phyloP scores from a whole-genome alignment of 2,329 filamentous ascomycete genomes.

The Botrytis byssoidea region DNA sequence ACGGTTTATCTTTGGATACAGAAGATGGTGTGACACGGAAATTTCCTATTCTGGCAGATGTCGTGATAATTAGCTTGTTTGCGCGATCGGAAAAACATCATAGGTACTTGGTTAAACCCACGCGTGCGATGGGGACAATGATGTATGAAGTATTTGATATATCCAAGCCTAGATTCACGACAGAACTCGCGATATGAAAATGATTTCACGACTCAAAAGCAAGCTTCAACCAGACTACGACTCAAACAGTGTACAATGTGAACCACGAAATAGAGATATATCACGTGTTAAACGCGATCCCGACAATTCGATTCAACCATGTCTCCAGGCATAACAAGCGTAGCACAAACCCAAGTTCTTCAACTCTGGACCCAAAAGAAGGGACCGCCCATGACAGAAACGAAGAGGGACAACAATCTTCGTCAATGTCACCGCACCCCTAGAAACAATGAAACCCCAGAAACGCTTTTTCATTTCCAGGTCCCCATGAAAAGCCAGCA shows the following conservation, averaged over 20 bases:
- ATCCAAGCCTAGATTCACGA: neutral
- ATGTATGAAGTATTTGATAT: neutral
- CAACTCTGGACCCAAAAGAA: slow-evolving; percentile 1
- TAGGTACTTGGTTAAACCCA: neutral
- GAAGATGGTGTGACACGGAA: slow-evolving; percentile 22
- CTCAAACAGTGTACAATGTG: neutral
- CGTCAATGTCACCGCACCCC: neutral
- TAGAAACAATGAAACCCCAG: neutral
- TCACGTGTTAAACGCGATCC: slow-evolving; percentile 11
- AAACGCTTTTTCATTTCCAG: neutral
- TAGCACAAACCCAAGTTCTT: neutral
- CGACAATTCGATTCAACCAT: neutral
- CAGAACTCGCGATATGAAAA: neutral
- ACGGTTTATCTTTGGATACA: slow-evolving; percentile 5
- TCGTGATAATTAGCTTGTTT: slow-evolving; percentile 26
- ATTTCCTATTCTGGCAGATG: slow-evolving; percentile 28
- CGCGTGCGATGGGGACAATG: neutral
- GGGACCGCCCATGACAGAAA: neutral
- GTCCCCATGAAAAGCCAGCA: neutral
- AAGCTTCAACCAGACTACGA: neutral
- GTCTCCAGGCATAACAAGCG: neutral
- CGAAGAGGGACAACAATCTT: neutral
- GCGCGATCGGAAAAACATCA: slow-evolving; percentile 5
- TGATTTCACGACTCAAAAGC: neutral
- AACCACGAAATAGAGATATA: neutral